A percentile compares a stretch with the other conserved stretches of the same genome.
Conservation (phyloP, 2,329 filamentous ascomycete species). For the Ceratocystis ficicola region DNA sequence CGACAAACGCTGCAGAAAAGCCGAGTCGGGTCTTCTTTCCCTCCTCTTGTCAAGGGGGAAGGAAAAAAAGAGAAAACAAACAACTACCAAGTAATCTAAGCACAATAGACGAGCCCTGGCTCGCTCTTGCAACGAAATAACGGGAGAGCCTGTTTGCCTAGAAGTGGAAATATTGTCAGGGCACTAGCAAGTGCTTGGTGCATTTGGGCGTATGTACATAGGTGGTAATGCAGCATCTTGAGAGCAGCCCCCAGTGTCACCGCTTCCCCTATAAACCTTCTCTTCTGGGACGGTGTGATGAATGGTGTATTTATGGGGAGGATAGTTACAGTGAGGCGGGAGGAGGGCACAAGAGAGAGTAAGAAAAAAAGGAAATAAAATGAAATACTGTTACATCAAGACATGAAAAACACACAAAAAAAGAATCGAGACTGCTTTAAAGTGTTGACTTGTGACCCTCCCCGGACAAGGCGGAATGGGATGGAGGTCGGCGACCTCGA, state of each 20-base stretch:
- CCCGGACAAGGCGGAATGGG: not conserved
- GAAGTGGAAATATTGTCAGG: constrained; percentile 8
- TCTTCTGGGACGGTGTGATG: not conserved
- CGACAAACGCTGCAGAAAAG: not conserved
- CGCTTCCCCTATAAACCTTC: not conserved
- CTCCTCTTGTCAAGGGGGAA: not conserved
- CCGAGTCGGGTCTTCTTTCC: not conserved
- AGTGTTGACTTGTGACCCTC: not conserved
- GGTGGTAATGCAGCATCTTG: not conserved
- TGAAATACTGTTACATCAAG: too few relatives aligned
- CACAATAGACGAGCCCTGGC: not conserved
- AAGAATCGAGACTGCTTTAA: not conserved
- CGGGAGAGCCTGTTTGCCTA: not conserved
- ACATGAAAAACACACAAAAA: not conserved
- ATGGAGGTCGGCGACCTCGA: constrained; percentile 17
- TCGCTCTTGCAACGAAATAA: not conserved
- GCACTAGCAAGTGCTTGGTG: not conserved
- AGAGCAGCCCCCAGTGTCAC: not conserved
- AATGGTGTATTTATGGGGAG: not conserved
- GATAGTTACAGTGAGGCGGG: not conserved
- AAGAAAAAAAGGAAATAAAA: too few relatives aligned
- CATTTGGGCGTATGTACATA: not conserved
- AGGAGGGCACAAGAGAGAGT: not conserved
- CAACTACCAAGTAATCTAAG: not conserved
- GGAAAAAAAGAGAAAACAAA: not conserved